Evolutionary conservation across 106 monocot species (phyloP).

Genomic region (Vanilla planifolia): DNA sequence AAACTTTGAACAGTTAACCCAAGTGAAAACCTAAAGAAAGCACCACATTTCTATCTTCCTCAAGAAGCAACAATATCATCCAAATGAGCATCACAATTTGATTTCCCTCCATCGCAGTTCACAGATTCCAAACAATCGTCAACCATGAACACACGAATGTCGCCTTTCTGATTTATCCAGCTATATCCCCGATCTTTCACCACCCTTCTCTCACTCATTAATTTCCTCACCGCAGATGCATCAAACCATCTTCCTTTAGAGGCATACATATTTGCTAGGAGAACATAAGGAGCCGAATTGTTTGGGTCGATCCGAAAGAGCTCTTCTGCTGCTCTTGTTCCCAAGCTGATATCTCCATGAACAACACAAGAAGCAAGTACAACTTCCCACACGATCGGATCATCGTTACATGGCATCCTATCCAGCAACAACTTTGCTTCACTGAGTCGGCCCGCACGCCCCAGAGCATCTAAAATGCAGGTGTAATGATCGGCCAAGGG

Average conservation of each 20-base stretch:
- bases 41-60: not conserved
- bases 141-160: constrained; percentile 56
- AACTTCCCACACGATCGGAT: constrained; percentile 94
- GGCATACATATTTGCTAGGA: constrained; percentile 86
- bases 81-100: not conserved
- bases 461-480: constrained; percentile 72
- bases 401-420: constrained; percentile 53
- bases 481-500: constrained; percentile 78
- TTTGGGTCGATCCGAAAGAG: constrained; percentile 59
- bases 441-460: constrained; percentile 60
- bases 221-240: constrained; percentile 43
- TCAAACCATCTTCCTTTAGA: constrained; percentile 45
- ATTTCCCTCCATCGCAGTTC: constrained; percentile 1
- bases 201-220: constrained; percentile 60
- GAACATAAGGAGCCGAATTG: constrained; percentile 74
- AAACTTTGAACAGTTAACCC: too few species aligned
- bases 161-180: constrained; percentile 63
- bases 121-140: constrained; percentile 37
- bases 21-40: too few species aligned
- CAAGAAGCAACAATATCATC: not conserved
- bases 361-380: constrained; percentile 71
- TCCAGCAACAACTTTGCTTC: constrained; percentile 52
- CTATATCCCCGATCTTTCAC: constrained; percentile 75
- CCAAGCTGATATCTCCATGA: constrained; percentile 59
- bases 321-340: constrained; percentile 63